Conservation (phyloP, 371 early-diverging fungal genomes). For the Fennellomyces sp. region DNA sequence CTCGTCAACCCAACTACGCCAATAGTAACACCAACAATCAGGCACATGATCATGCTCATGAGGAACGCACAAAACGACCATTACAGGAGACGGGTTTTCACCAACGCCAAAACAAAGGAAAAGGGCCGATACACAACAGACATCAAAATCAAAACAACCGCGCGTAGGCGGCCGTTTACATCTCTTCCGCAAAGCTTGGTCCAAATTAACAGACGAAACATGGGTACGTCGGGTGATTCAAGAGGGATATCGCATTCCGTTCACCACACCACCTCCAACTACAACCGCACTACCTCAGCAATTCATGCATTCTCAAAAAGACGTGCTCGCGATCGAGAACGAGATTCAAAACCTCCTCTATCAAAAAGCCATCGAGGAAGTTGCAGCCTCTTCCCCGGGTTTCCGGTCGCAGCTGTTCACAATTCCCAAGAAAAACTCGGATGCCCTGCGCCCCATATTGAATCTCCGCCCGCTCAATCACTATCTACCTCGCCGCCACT, state of each 20-base stretch:
- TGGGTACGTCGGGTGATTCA: neutral
- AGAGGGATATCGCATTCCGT: neutral
- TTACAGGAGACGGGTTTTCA: too few relatives aligned
- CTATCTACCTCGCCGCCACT: conserved; percentile 9
- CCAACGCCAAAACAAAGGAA: too few relatives aligned
- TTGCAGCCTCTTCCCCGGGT: conserved; percentile 5
- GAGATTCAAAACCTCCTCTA: neutral
- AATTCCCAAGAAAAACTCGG: conserved; percentile 23
- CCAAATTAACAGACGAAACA: neutral
- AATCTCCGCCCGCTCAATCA: conserved; percentile 26
- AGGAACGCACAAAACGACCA: too few relatives aligned
- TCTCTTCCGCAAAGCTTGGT: neutral
- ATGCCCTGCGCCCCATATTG: conserved; percentile 19
- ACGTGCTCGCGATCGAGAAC: neutral
- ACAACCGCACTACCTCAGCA: neutral
- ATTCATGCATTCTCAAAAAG: neutral
- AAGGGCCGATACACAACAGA: too few relatives aligned
- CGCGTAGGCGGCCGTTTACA: too few relatives aligned
- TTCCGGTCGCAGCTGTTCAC: conserved; percentile 21
- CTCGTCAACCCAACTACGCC: too few relatives aligned
- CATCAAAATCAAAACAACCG: too few relatives aligned
- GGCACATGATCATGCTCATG: too few relatives aligned
- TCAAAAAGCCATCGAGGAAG: neutral
- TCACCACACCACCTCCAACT: neutral
- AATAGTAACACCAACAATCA: too few relatives aligned